phyloP scores from a whole-genome alignment of 192 early-diverging fungal species.

The Entrophospora sp. region DNA sequence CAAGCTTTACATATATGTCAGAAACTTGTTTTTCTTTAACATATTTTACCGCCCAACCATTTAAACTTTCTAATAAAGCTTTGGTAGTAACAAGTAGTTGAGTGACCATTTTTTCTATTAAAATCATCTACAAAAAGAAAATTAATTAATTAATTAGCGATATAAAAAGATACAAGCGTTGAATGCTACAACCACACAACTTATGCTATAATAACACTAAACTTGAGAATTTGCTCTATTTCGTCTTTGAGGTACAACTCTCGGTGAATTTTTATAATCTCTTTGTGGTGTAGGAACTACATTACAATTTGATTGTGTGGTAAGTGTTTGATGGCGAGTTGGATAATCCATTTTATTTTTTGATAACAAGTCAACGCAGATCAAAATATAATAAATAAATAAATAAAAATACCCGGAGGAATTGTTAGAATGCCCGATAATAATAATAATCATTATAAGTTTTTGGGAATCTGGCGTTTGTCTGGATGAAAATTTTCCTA shows the following conservation, averaged over 20 bases:
- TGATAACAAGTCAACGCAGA: too few species aligned
- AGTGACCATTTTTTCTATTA: constrained; percentile 40
- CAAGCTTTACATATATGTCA: constrained; percentile 35
- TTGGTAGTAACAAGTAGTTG: constrained; percentile 40
- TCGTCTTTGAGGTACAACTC: background rate
- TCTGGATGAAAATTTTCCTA: too few species aligned
- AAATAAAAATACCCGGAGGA: too few species aligned
- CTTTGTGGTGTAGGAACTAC: background rate
- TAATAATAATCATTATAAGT: too few species aligned
- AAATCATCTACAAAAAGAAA: constrained; percentile 27
- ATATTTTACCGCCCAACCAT: constrained; percentile 30
- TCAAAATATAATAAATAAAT: too few species aligned
- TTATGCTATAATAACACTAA: too few species aligned
- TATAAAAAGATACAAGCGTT: background rate
- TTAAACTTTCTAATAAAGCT: constrained; percentile 37
- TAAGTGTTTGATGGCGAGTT: background rate
- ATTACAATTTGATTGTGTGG: background rate
- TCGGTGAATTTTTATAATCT: background rate
- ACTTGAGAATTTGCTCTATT: constrained; percentile 5
- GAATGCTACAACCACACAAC: background rate
- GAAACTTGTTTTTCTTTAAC: constrained; percentile 36
- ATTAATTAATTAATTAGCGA: background rate
- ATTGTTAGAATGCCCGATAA: too few species aligned
- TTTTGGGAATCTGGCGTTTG: too few species aligned
- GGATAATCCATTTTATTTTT: constrained; percentile 1